Evolutionary conservation across 768 basidiomycete genomes (phyloP).

Genomic region (Paxillus involutus): DNA sequence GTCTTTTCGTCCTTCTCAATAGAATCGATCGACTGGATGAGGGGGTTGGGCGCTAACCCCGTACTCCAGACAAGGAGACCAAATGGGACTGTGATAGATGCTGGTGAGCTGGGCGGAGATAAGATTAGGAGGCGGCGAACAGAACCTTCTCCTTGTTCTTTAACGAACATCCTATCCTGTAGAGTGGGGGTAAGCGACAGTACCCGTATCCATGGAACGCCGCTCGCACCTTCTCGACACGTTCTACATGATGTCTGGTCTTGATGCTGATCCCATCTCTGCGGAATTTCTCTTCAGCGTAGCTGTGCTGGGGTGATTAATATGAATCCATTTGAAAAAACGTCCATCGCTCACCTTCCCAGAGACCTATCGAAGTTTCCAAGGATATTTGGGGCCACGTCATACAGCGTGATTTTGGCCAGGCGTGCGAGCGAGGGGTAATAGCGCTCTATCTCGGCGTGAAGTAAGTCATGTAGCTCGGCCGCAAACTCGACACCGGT

Average conservation of each 20-base stretch:
- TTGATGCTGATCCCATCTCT: conserved; percentile 74
- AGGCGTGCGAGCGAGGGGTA: conserved; percentile 65
- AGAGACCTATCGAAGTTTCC: conserved; percentile 71
- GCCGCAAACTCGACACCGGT: conserved; percentile 85
- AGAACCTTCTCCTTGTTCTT: conserved; percentile 69
- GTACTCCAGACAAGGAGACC: conserved; percentile 89
- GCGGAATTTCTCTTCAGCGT: conserved; percentile 67
- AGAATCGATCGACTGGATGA: conserved; percentile 60
- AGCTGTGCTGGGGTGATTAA: conserved; percentile 37
- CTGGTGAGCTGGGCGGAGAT: conserved; percentile 5
- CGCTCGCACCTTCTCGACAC: conserved; percentile 53
- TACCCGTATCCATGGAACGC: conserved; percentile 6
- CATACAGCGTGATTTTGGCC: conserved; percentile 76
- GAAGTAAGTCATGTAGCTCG: conserved; percentile 76
- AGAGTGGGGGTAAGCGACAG: conserved; percentile 6
- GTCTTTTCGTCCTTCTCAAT: conserved; percentile 63
- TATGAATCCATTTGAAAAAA: neutral
- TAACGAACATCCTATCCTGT: conserved; percentile 67
- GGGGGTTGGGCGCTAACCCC: conserved; percentile 79
- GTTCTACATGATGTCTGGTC: conserved; percentile 72
- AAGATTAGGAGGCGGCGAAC: conserved; percentile 1
- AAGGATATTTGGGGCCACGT: conserved; percentile 77
- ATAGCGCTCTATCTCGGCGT: conserved; percentile 58
- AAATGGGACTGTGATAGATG: conserved; percentile 56
- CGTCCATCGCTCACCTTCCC: conserved; percentile 44